Evolutionary conservation across 306 rosid species (phyloP).

Genomic region (Pachyrhizus erosus): DNA sequence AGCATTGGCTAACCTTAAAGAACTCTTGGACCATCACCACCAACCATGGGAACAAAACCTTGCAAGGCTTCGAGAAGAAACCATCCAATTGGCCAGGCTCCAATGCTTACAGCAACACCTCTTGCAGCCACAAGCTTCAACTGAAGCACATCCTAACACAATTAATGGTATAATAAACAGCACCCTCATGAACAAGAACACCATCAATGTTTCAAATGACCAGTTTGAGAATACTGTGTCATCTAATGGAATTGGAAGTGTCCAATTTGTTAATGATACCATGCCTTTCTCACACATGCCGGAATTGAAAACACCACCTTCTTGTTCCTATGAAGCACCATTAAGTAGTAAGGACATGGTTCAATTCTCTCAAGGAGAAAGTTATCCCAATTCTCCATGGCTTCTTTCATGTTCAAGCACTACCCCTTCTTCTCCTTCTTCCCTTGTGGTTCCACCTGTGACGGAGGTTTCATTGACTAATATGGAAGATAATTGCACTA

Average conservation of each 20-base stretch:
- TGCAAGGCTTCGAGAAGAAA: constrained; percentile 59
- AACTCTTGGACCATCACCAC: constrained; percentile 47
- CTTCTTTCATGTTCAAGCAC: constrained; percentile 56
- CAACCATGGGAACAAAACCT: constrained; percentile 61
- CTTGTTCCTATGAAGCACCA: constrained; percentile 32
- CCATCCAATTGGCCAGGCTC: constrained; percentile 62
- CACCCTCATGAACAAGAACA: constrained; percentile 1
- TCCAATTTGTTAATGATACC: constrained; percentile 44
- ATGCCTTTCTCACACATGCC: constrained; percentile 66
- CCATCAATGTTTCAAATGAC: constrained; percentile 6
- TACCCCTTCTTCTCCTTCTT: constrained; percentile 53
- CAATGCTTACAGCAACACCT: constrained; percentile 59
- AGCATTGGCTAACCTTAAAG: constrained; percentile 72
- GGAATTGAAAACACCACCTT: constrained; percentile 39
- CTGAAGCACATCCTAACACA: neutral
- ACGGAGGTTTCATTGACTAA: constrained; percentile 37
- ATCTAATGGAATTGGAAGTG: constrained; percentile 20
- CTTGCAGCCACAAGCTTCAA: constrained; percentile 55
- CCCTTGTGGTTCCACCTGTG: constrained; percentile 41
- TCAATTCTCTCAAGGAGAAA: constrained; percentile 45
- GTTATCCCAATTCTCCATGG: constrained; percentile 55
- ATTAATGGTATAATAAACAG: neutral
- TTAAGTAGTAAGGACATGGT: constrained; percentile 10
- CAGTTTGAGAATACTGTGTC: constrained; percentile 41
- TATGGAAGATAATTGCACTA: constrained; percentile 52